Percentiles rank a stretch among this genome's conserved stretches.
These are phyloP conservation scores for Rhodocollybia butyracea DNA, from an alignment of 768 basidiomycete genomes.

Conservation along the genomic window DNA sequence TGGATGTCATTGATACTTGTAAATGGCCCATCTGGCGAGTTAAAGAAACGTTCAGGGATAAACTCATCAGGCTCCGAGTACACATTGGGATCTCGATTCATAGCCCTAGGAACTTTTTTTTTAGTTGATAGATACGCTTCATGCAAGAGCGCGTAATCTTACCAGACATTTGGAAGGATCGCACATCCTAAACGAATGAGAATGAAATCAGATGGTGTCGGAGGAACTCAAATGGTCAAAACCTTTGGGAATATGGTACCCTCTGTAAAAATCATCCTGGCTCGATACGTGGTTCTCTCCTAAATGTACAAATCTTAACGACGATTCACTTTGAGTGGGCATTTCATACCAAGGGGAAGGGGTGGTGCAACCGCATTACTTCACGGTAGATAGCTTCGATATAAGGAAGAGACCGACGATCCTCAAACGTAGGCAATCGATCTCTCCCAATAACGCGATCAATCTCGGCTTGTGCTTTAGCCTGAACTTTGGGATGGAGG, in stretches of 20 bases:
- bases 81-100: constrained; percentile 11
- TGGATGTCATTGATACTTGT: background rate
- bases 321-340: background rate
- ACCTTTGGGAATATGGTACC: constrained; percentile 20
- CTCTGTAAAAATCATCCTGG: constrained; percentile 23
- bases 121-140: background rate
- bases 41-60: background rate
- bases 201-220: background rate
- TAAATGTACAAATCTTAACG: background rate
- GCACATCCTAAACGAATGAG: constrained; percentile 13
- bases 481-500: background rate
- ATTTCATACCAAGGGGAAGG: background rate
- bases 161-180: constrained; percentile 14
- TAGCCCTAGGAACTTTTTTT: background rate
- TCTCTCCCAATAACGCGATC: background rate
- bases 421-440: background rate
- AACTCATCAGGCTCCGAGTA: constrained; percentile 4
- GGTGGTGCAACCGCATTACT: background rate
- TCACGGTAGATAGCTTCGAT: constrained; percentile 4
- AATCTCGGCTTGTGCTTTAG: background rate
- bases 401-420: background rate
- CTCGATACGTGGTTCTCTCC: constrained; percentile 19
- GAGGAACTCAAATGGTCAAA: too few relatives aligned
- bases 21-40: background rate
- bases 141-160: background rate